These are phyloP conservation scores for Isoetes engelmannii DNA, from an alignment of 83 land plant genomes.

Conservation along the genomic window DNA sequence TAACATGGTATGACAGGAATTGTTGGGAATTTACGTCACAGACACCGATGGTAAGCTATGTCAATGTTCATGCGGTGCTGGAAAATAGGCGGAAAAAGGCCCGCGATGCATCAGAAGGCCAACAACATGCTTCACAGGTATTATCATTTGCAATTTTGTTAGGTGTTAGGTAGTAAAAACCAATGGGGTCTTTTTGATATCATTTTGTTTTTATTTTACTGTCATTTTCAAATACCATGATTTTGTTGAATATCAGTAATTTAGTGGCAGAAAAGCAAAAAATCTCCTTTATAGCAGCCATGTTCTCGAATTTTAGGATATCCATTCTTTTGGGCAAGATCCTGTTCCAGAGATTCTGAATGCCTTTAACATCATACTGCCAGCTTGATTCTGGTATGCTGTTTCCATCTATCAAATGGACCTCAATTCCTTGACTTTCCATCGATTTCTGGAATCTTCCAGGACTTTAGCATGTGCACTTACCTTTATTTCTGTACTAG, in stretches of 20 bases:
- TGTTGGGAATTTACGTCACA: constrained; percentile 22
- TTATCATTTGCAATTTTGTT: too few relatives aligned
- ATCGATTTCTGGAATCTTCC: constrained; percentile 60
- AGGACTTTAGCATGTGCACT: constrained; percentile 52
- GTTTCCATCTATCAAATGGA: constrained; percentile 11
- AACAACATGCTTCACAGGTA: background rate
- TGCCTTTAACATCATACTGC: constrained; percentile 3
- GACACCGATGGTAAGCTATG: constrained; percentile 44
- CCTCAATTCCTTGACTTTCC: constrained; percentile 73
- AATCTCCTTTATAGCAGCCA: background rate
- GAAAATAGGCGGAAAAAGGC: constrained; percentile 27
- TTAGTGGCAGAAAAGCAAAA: constrained; percentile 7
- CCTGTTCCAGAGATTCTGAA: constrained; percentile 1
- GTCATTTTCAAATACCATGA: too few relatives aligned
- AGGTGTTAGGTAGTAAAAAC: too few relatives aligned
- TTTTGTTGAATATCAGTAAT: constrained; percentile 7
- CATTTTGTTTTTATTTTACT: too few relatives aligned
- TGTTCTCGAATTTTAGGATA: constrained; percentile 10
- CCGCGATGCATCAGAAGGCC: constrained; percentile 6
- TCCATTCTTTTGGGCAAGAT: constrained; percentile 6
- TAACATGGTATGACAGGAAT: constrained; percentile 15
- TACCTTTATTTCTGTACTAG: constrained; percentile 66
- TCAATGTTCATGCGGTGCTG: constrained; percentile 36
- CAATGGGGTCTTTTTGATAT: too few relatives aligned
- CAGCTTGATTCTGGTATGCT: constrained; percentile 16